Conservation (phyloP, 768 basidiomycete genomes). For the Lactifluus hygrophoroides region DNA sequence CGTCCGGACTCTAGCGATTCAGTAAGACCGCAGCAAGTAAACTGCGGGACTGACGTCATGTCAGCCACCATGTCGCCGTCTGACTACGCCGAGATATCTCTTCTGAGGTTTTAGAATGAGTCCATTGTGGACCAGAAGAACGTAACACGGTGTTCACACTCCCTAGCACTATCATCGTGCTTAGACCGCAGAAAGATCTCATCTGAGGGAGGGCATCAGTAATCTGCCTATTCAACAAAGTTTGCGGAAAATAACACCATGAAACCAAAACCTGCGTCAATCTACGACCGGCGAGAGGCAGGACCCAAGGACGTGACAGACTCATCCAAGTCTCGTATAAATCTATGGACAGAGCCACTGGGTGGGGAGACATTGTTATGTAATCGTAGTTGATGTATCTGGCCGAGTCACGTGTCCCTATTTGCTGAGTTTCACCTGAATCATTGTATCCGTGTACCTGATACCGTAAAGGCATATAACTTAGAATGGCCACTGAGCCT, state of each 20-base stretch:
- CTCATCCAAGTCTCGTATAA: not conserved
- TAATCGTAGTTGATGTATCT: not conserved
- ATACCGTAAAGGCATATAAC: not conserved
- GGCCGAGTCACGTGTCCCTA: constrained; percentile 3
- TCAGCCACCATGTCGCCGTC: not conserved
- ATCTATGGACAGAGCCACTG: not conserved
- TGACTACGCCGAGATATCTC: not conserved
- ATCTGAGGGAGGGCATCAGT: not conserved
- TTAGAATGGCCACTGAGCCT: constrained; percentile 36
- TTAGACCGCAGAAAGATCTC: not conserved
- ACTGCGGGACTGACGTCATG: not conserved
- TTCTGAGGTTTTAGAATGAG: not conserved
- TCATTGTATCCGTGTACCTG: too few relatives aligned
- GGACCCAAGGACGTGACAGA: not conserved
- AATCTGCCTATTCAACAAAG: not conserved
- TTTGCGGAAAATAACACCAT: not conserved
- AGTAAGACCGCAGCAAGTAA: not conserved
- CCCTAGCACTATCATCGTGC: not conserved
- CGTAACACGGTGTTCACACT: not conserved
- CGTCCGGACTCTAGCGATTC: not conserved
- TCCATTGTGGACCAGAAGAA: not conserved
- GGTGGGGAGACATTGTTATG: too few relatives aligned
- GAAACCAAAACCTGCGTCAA: not conserved
- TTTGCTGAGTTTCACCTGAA: not conserved
- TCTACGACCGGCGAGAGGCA: too few relatives aligned